phyloP scores from a whole-genome alignment of 2,329 filamentous ascomycete genomes.

The Venturia aucupariae region DNA sequence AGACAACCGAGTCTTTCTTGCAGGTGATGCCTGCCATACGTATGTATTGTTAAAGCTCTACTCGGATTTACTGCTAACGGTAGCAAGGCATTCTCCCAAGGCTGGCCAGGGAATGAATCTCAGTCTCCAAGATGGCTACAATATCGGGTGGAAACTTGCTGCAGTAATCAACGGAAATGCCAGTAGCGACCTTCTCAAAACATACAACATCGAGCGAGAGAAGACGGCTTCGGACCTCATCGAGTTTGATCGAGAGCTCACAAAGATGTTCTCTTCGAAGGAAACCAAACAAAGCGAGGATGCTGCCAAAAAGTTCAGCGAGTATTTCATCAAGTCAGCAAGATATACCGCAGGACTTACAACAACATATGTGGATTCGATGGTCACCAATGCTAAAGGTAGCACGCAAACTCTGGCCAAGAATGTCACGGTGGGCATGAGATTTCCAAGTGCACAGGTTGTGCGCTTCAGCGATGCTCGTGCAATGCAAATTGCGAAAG shows the following conservation, averaged over 20 bases:
- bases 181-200: slow-evolving; percentile 35
- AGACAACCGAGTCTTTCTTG: slow-evolving; percentile 55
- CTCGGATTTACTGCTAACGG: not conserved
- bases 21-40: slow-evolving; percentile 55
- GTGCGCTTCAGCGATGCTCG: slow-evolving; percentile 48
- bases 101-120: slow-evolving; percentile 67
- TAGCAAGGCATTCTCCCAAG: slow-evolving; percentile 42
- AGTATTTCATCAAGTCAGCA: slow-evolving; percentile 50
- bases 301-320: slow-evolving; percentile 52
- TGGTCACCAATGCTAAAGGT: slow-evolving; percentile 46
- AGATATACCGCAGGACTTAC: slow-evolving; percentile 49
- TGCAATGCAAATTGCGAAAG: slow-evolving; percentile 51
- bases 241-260: slow-evolving; percentile 41
- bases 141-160: slow-evolving; percentile 49
- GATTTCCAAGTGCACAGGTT: slow-evolving; percentile 51
- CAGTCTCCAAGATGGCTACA: slow-evolving; percentile 57
- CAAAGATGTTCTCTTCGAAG: slow-evolving; percentile 35
- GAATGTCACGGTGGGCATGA: slow-evolving; percentile 43
- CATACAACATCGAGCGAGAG: slow-evolving; percentile 46
- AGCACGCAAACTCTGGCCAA: slow-evolving; percentile 35
- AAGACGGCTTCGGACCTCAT: slow-evolving; percentile 58
- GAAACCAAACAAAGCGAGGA: slow-evolving; percentile 52
- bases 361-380: slow-evolving; percentile 48
- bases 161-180: slow-evolving; percentile 32
- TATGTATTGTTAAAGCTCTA: not conserved